Base-by-base conservation (phyloP, 2,329 filamentous ascomycete genomes). In the Hirsutella rhossiliensis region DNA sequence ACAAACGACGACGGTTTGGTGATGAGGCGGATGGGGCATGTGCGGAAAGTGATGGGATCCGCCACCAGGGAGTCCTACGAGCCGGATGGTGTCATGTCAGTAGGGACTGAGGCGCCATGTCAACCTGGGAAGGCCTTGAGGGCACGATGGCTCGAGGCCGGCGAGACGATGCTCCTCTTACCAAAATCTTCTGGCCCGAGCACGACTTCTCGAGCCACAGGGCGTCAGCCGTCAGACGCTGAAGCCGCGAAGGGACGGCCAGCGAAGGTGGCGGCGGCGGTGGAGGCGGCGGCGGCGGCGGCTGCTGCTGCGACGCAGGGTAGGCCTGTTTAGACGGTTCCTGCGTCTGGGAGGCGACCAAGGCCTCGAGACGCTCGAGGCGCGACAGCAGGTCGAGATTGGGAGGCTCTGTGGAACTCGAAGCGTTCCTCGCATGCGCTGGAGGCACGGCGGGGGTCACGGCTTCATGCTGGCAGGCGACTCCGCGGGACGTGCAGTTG, bases 401-500 rank as follows among this genome's bases (percentile, higher is more conserved):
- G 4, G 51, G 48, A 11, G 51, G 39, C 23, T 53, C 50, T n/a
- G 38, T 23, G 28, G 18, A 45, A 40, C 31, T 45, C 29, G 43
- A 18, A 23, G 23, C 18, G 31, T 18, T 9, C 20, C 13, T 30
- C 39, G 27, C 20, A 29, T 15, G 29, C 13, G 28, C 27, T 20
- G 39, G 32, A 17, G 32, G 17, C 27, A 40, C 15, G 36, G 17
- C 40, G 4, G 31, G 45, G 7, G 38, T 13, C 20, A 11, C 44
- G 34, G 42, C 43, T 19, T 53, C 46, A 43, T 54, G 52, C 32
- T 54, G 56, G 48, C 61, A 63, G 18, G 50, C 48, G 20, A 62
- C 50, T 47, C 60, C 60, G 48, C 61, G 59, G 47, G 55, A 57
- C 41, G 56, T 58, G 48, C 61, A 63, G 52, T 63, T 63, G 41